Evolutionary conservation across 2,329 filamentous ascomycete genomes (phyloP).

Genomic region (Cladophialophora carrionii): DNA sequence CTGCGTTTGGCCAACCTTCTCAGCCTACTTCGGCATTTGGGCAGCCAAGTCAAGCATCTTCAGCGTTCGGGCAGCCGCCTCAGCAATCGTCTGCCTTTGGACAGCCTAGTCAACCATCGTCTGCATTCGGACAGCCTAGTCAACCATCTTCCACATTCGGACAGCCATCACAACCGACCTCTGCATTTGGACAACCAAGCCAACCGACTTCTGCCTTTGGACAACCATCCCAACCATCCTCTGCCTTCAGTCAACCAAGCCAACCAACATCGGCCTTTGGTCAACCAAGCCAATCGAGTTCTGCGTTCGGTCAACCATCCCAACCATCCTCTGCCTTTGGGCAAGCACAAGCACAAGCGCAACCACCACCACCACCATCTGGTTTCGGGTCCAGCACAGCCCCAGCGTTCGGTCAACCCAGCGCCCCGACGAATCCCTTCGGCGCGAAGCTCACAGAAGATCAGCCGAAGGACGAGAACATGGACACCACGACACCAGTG

Average conservation of each 20-base stretch:
- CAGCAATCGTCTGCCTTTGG: constrained; percentile 31
- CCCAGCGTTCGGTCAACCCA: constrained; percentile 33
- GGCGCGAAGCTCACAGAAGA: constrained; percentile 42
- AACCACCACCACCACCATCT: background rate
- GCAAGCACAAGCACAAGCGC: background rate
- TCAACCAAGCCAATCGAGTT: background rate
- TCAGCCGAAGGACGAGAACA: constrained; percentile 27
- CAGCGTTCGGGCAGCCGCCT: constrained; percentile 26
- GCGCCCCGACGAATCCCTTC: constrained; percentile 44
- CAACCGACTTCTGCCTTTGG: background rate
- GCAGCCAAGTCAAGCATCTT: constrained; percentile 39
- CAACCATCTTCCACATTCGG: constrained; percentile 31
- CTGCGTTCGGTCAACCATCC: background rate
- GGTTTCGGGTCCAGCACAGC: constrained; percentile 3
- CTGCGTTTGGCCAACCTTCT: constrained; percentile 43
- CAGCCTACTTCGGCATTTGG: constrained; percentile 42
- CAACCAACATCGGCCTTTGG: background rate
- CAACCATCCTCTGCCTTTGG: background rate
- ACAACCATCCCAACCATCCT: background rate
- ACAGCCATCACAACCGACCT: constrained; percentile 37
- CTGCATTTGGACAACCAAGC: constrained; percentile 25
- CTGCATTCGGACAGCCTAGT: constrained; percentile 34
- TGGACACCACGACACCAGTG: constrained; percentile 41
- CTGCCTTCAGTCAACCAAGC: background rate
- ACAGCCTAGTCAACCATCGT: constrained; percentile 23